Conservation (phyloP, 2,329 filamentous ascomycete genomes). For the Didymella arachidicola region DNA sequence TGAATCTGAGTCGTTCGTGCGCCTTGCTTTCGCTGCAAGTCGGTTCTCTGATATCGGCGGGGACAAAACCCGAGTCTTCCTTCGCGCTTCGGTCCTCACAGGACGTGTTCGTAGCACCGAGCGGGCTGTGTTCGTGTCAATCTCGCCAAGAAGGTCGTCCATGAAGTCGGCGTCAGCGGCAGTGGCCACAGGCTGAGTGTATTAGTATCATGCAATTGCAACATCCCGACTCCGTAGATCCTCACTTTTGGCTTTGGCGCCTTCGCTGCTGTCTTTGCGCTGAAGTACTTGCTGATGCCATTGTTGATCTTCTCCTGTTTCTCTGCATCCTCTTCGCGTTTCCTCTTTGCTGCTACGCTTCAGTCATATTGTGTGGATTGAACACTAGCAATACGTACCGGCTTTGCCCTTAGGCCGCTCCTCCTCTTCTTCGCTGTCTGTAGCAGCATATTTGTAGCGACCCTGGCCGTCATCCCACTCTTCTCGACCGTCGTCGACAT, state of each 20-base stretch:
- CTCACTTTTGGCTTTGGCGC: constrained; percentile 81
- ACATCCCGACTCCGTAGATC: not conserved
- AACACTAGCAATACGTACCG: constrained; percentile 49
- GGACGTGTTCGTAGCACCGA: constrained; percentile 64
- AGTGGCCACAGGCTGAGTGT: constrained; percentile 71
- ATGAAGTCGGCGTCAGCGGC: constrained; percentile 91
- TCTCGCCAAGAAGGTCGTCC: constrained; percentile 81
- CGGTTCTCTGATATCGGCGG: constrained; percentile 67
- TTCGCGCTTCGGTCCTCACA: constrained; percentile 76
- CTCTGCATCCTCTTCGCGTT: constrained; percentile 84
- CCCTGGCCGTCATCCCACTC: constrained; percentile 72
- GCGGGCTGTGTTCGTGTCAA: constrained; percentile 77
- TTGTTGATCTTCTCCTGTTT: constrained; percentile 87
- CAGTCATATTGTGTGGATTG: constrained; percentile 13
- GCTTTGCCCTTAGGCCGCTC: constrained; percentile 68
- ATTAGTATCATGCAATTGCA: constrained; percentile 28
- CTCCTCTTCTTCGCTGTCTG: constrained; percentile 75
- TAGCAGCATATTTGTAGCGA: constrained; percentile 70
- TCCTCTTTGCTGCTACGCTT: constrained; percentile 73
- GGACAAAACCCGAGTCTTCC: constrained; percentile 81
- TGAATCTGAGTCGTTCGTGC: constrained; percentile 49
- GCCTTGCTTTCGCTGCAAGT: constrained; percentile 33
- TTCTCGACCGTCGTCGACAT: constrained; percentile 94
- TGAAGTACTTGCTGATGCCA: constrained; percentile 95
- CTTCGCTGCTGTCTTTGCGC: constrained; percentile 69